Evolutionary conservation across 2,329 filamentous ascomycete species (phyloP).

Genomic region (Fonsecaea erecta): DNA sequence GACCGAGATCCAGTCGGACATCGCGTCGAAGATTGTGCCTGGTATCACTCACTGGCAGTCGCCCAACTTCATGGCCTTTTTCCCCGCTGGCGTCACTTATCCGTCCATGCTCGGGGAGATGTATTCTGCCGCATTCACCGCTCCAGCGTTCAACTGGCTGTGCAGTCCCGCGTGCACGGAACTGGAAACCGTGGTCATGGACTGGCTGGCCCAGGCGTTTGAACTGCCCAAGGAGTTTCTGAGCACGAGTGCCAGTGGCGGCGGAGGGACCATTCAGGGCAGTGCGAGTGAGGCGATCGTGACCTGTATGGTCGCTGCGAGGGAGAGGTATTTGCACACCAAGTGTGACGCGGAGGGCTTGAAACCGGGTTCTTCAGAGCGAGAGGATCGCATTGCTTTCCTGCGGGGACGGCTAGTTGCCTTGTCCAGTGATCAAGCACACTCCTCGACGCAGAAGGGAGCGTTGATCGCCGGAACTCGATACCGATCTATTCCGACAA

Average conservation of each 20-base stretch:
- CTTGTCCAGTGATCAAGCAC: slow-evolving; percentile 76
- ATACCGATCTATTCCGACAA: slow-evolving; percentile 70
- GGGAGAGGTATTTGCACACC: slow-evolving; percentile 74
- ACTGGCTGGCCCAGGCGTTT: slow-evolving; percentile 83
- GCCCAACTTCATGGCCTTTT: slow-evolving; percentile 96
- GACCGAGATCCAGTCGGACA: slow-evolving; percentile 78
- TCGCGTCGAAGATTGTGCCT: slow-evolving; percentile 84
- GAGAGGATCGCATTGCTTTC: slow-evolving; percentile 71
- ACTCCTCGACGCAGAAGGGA: slow-evolving; percentile 85
- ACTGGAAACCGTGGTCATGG: slow-evolving; percentile 87
- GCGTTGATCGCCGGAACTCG: slow-evolving; percentile 85
- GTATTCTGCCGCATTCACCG: slow-evolving; percentile 86
- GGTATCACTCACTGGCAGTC: slow-evolving; percentile 95
- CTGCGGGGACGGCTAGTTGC: slow-evolving; percentile 76
- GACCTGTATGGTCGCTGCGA: slow-evolving; percentile 83
- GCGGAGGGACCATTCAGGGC: slow-evolving; percentile 93
- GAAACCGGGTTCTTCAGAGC: slow-evolving; percentile 56
- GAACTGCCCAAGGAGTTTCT: slow-evolving; percentile 74
- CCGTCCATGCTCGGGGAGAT: slow-evolving; percentile 88
- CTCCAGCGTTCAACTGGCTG: slow-evolving; percentile 96
- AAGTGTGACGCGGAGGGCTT: slow-evolving; percentile 58
- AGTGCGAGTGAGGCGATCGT: slow-evolving; percentile 86
- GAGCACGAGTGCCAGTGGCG: slow-evolving; percentile 66
- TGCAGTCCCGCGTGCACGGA: slow-evolving; percentile 92
- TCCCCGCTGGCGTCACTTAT: slow-evolving; percentile 79